Conservation (phyloP, 2,329 filamentous ascomycete species). For the Fusarium domesticum region DNA sequence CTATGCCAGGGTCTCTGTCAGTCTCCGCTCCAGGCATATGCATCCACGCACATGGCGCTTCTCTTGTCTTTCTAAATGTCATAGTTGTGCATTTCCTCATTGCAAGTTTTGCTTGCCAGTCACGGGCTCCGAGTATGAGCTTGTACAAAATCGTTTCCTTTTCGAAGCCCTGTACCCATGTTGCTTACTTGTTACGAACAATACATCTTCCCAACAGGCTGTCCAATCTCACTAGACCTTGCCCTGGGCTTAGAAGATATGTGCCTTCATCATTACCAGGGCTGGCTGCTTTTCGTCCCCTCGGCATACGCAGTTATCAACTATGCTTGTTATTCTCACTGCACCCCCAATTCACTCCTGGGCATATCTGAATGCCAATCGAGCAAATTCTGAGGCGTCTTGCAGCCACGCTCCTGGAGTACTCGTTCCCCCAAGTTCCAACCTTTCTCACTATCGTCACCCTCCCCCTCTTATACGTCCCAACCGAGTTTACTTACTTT, state of each 20-base stretch:
- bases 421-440: constrained; percentile 16
- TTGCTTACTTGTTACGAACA: constrained; percentile 2
- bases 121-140: neutral
- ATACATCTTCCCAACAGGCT: constrained; percentile 7
- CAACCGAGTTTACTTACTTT: constrained; percentile 12
- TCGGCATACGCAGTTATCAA: constrained; percentile 30
- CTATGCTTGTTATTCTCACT: constrained; percentile 18
- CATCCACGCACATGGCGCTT: constrained; percentile 8
- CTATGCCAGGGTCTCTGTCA: constrained; percentile 19
- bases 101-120: neutral
- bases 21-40: constrained; percentile 19
- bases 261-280: constrained; percentile 6
- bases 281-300: constrained; percentile 10
- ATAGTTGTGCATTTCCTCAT: constrained; percentile 8
- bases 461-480: constrained; percentile 26
- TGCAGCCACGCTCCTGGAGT: constrained; percentile 25
- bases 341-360: constrained; percentile 17
- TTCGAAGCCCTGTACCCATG: constrained; percentile 19
- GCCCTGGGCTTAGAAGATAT: constrained; percentile 1
- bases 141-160: constrained; percentile 20
- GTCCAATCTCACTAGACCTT: constrained; percentile 9
- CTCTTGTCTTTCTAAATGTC: constrained; percentile 5
- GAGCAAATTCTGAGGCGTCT: constrained; percentile 17
- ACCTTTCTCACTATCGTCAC: constrained; percentile 26
- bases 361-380: neutral